Percentiles rank a stretch among this genome's conserved stretches.
Conservation (phyloP, 2,329 filamentous ascomycete genomes). For the Emergomyces orientalis region DNA sequence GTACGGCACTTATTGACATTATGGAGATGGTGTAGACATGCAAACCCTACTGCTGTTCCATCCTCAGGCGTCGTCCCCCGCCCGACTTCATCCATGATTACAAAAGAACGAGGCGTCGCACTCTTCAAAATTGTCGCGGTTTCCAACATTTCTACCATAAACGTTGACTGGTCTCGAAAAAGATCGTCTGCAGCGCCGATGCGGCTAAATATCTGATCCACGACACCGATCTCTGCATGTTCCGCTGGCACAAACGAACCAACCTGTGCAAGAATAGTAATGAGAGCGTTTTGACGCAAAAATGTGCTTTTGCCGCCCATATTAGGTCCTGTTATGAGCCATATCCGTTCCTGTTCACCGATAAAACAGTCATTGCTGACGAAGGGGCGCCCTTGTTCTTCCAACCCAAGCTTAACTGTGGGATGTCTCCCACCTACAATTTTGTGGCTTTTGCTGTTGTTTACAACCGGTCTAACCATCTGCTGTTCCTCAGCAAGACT, state of each 20-base stretch:
- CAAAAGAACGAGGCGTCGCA: constrained; percentile 76
- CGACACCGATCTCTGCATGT: constrained; percentile 75
- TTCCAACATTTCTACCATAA: constrained; percentile 99
- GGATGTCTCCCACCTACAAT: constrained; percentile 84
- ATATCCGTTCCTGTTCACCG: constrained; percentile 62
- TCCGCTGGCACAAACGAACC: constrained; percentile 87
- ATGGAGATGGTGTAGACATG: constrained; percentile 75
- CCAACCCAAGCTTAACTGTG: constrained; percentile 76
- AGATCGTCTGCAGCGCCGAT: constrained; percentile 91
- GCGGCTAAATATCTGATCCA: constrained; percentile 93
- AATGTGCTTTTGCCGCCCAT: constrained; percentile 98
- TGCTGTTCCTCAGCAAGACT: constrained; percentile 63
- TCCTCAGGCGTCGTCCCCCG: constrained; percentile 90
- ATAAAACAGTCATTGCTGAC: constrained; percentile 79
- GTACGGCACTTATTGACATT: constrained; percentile 66
- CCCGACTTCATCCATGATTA: constrained; percentile 98
- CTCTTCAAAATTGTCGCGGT: constrained; percentile 80
- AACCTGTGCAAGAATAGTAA: constrained; percentile 84
- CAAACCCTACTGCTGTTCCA: constrained; percentile 81
- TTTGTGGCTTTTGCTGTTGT: constrained; percentile 55
- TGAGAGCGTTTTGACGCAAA: constrained; percentile 86
- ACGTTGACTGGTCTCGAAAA: constrained; percentile 91
- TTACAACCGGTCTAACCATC: constrained; percentile 65
- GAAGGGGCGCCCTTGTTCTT: constrained; percentile 70
- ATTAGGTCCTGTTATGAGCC: constrained; percentile 73